Base-by-base conservation (phyloP, 2,329 filamentous ascomycete genomes). In the Venturia effusa region DNA sequence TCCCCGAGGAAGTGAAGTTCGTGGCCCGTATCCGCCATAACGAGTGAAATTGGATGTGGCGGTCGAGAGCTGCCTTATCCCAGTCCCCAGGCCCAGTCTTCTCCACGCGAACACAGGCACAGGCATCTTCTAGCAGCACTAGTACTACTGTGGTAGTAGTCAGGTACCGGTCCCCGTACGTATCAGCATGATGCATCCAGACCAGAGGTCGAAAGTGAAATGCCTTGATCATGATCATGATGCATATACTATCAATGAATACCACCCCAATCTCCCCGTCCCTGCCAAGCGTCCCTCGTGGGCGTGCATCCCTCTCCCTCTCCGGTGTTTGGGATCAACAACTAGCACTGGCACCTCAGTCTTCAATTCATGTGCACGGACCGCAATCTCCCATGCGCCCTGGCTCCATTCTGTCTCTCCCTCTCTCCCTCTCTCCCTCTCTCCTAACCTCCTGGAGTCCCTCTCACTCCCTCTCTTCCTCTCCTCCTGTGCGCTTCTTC, bases 371-470 rank as follows among this genome's bases (percentile, higher is more conserved):
- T 43, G 45, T 51, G 45, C 45, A 51, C 45, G 22, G 45, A 45
- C 45, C 22, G 22, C 51, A 57, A 57, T 57, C 19, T 57, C 51
- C 27, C 51, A 57, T 41, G 19, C 37, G 65, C 64, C 64, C 51
- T 61, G 57, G 24, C 68, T 68, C 67, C 68, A 67, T 24, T 66
- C 63, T 54, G 63, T 68, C 66, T 68, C 66, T 68, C 68, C 68
- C 68, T 67, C 69, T 65, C 57, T 60, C 54, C 51, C 54, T 63
- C 62, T 63, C 59, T 67, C 69, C 65, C 67, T 70, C 68, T 24
- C 67, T 68, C 60, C 65, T 67, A 67, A 69, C 69, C 70, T 10
- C 37, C 10, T n/a, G n/a, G n/a, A n/a, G n/a, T n/a, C n/a, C n/a
- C 63, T 54, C 64, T 68, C 66, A 68, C 66, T 68, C 68, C 68